phyloP scores from a whole-genome alignment of 148 eudicot genomes.

The Nyssa sinensis region DNA sequence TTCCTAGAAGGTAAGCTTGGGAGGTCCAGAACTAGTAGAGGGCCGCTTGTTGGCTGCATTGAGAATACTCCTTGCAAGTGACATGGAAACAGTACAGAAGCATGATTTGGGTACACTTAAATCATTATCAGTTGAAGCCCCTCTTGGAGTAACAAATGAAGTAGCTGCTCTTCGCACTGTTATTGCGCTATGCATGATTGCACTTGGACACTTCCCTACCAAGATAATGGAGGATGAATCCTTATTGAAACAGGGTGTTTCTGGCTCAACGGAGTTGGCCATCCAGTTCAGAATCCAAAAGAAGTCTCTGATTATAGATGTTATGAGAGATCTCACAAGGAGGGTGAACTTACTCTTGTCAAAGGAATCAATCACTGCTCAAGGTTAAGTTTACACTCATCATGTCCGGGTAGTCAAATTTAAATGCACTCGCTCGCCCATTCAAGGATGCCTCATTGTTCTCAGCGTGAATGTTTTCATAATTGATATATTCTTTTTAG shows the following conservation, averaged over 20 bases:
- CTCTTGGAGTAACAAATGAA: constrained; percentile 71
- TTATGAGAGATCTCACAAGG: constrained; percentile 68
- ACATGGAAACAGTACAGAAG: constrained; percentile 46
- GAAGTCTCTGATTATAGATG: constrained; percentile 69
- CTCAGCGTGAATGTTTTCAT: neutral
- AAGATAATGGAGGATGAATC: constrained; percentile 83
- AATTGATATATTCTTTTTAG: neutral
- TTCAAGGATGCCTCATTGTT: neutral
- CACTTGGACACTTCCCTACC: constrained; percentile 75
- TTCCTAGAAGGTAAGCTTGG: constrained; percentile 62
- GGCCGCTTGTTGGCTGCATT: constrained; percentile 84
- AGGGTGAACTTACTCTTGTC: constrained; percentile 53
- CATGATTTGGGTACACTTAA: constrained; percentile 47
- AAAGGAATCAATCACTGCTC: constrained; percentile 41
- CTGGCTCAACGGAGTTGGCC: constrained; percentile 59
- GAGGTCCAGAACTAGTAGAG: constrained; percentile 76
- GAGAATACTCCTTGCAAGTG: constrained; percentile 53
- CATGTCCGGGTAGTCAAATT: neutral
- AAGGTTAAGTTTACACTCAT: constrained; percentile 14
- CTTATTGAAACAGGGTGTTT: constrained; percentile 50
- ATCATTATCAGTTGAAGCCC: constrained; percentile 69
- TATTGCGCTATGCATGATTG: constrained; percentile 68
- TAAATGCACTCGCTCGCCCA: neutral
- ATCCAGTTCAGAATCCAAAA: constrained; percentile 69
- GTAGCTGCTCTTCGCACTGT: constrained; percentile 59